Base-by-base conservation (phyloP, 2,329 filamentous ascomycete species). In the Trichoderma aggressivum region DNA sequence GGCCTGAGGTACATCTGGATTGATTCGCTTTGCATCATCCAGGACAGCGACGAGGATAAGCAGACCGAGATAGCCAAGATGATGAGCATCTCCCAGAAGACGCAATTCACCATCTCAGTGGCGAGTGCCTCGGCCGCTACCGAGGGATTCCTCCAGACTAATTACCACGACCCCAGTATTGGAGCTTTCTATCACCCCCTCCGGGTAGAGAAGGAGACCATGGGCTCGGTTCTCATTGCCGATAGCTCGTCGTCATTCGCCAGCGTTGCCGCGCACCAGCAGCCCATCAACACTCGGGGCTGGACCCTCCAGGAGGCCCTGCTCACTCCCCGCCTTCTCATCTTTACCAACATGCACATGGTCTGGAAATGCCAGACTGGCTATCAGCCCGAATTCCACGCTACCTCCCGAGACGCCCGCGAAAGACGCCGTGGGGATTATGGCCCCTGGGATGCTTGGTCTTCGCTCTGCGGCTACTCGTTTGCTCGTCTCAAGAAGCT, bases 281-380 rank as follows among this genome's bases (percentile, higher is more conserved):
- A 50, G n/a, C 61, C 61, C 39, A 64, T 53, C 39, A 64, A 50
- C 39, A 53, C 26, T 5, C 61, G 61, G 6, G 61, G 39, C 14
- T 64, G 61, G 61, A 53, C 61, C 26, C 47, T 64, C 39, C 61
- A 64, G 47, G 61, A 64, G 30, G 26, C 61, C 14, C 43, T 64
- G 43, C 61, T 64, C 61, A 50, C 61, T 5, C 61, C 39, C 24
- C 61, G 61, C 7, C 61, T 53, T 32, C 30, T 64, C 6, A 64
- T 64, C 26, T 64, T 64, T 26, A 50, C 61, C 61, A 50, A 64
- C 43, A 61, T 61, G 59, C 61, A 64, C 39, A 50, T 64, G 61
- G 39, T 53, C 18, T 64, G 61, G 61, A 53, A 53, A 28, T 64
- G 61, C 43, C 39, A 50, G 61, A 24, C 11, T 5, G 61, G 59